Evolutionary conservation across 345 rosid genomes (phyloP).

Genomic region (Citrus sinensis): DNA sequence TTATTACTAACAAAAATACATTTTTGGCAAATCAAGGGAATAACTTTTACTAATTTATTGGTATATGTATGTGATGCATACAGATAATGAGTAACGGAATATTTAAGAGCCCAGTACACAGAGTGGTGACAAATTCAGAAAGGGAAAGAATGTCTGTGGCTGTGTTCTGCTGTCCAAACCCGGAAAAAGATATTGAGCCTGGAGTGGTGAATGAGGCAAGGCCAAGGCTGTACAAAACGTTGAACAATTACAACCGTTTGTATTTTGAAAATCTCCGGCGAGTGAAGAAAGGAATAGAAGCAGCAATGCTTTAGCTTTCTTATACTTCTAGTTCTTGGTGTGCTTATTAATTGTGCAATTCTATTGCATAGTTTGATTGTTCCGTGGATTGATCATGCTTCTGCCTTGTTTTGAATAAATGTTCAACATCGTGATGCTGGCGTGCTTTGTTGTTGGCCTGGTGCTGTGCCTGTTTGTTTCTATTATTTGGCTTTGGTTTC

Average conservation of each 20-base stretch:
- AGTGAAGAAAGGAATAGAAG: slow-evolving; percentile 49
- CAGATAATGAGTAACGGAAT: slow-evolving; percentile 66
- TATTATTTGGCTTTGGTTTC: too few relatives aligned
- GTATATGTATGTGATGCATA: neutral
- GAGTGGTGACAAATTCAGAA: too few relatives aligned
- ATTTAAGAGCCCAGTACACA: slow-evolving; percentile 42
- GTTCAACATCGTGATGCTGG: too few relatives aligned
- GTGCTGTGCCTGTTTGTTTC: too few relatives aligned
- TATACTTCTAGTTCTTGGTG: neutral
- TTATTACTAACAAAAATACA: too few relatives aligned
- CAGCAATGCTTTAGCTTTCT: slow-evolving; percentile 27
- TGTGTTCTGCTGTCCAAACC: slow-evolving; percentile 38
- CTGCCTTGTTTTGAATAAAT: too few relatives aligned
- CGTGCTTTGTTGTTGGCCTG: too few relatives aligned
- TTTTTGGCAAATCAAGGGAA: neutral
- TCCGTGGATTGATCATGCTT: too few relatives aligned
- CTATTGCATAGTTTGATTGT: too few relatives aligned
- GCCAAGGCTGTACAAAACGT: slow-evolving; percentile 45
- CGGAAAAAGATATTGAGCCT: slow-evolving; percentile 38
- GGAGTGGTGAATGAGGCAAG: slow-evolving; percentile 31
- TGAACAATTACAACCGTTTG: slow-evolving; percentile 35
- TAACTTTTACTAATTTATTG: neutral
- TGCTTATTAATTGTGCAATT: too few relatives aligned
- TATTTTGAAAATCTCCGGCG: slow-evolving; percentile 37
- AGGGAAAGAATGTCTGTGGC: slow-evolving; percentile 39